Percentiles rank a stretch among this genome's conserved stretches.
Conservation (phyloP, 2,329 filamentous ascomycete genomes). For the Fusarium haematococcum region DNA sequence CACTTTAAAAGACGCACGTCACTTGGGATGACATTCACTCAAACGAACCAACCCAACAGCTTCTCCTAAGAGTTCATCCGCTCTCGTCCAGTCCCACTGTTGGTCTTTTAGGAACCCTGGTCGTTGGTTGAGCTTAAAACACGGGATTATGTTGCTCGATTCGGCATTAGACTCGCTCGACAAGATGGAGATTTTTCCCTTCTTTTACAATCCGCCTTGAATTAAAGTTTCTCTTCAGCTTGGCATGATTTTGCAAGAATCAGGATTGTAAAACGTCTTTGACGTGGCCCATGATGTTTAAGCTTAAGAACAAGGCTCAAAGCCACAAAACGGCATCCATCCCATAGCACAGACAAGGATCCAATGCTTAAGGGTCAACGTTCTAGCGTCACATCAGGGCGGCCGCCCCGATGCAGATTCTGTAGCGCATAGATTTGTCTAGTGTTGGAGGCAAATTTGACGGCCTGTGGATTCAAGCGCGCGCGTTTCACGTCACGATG, state of each 20-base stretch:
- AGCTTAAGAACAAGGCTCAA: constrained; percentile 4
- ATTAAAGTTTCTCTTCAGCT: background rate
- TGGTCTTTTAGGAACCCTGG: background rate
- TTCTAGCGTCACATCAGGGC: constrained; percentile 18
- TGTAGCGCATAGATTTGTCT: constrained; percentile 12
- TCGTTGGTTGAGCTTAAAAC: constrained; percentile 11
- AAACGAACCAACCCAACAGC: background rate
- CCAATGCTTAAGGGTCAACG: constrained; percentile 39
- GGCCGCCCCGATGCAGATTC: constrained; percentile 22
- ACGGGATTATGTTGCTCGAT: constrained; percentile 13
- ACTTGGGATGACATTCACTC: background rate
- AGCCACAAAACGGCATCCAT: constrained; percentile 3
- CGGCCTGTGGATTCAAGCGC: background rate
- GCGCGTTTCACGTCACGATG: constrained; percentile 10
- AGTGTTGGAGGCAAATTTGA: background rate
- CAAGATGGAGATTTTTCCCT: background rate
- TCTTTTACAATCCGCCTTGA: background rate
- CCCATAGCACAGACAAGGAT: constrained; percentile 1
- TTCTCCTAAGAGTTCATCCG: constrained; percentile 25
- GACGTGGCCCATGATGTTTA: background rate
- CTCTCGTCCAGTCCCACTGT: background rate
- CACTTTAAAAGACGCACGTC: background rate
- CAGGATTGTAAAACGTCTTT: background rate
- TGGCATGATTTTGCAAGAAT: background rate
- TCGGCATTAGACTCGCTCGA: background rate